These are phyloP conservation scores for Sporisorium graminicola DNA, from an alignment of 1,284 basidiomycete species.

Conservation along the genomic window DNA sequence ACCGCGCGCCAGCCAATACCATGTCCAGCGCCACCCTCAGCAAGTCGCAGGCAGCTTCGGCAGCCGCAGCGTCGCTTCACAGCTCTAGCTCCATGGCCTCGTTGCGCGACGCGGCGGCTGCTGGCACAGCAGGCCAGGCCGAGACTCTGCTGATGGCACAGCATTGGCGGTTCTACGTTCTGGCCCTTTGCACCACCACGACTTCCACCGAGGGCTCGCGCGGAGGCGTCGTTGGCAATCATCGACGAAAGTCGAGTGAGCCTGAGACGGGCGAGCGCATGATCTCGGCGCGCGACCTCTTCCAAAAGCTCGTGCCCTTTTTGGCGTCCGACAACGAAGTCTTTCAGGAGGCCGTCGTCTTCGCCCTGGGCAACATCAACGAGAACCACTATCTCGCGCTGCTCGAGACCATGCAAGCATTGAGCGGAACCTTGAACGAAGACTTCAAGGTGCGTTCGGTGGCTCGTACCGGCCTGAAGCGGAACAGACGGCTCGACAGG, in stretches of 20 bases:
- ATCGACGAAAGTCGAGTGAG: slow-evolving; percentile 80
- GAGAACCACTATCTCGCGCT: slow-evolving; percentile 82
- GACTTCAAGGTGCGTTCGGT: slow-evolving; percentile 74
- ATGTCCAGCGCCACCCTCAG: slow-evolving; percentile 27
- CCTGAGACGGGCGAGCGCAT: slow-evolving; percentile 75
- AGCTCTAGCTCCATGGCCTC: slow-evolving; percentile 39
- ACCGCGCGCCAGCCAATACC: slow-evolving; percentile 34
- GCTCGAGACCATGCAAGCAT: slow-evolving; percentile 83
- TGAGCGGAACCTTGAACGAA: slow-evolving; percentile 85
- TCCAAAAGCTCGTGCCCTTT: slow-evolving; percentile 86
- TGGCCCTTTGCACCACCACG: slow-evolving; percentile 81
- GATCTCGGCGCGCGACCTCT: slow-evolving; percentile 80
- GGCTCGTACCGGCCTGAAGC: slow-evolving; percentile 61
- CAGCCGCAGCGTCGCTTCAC: slow-evolving; percentile 31
- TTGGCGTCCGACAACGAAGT: slow-evolving; percentile 85
- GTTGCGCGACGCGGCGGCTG: slow-evolving; percentile 52
- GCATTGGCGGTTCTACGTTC: slow-evolving; percentile 90
- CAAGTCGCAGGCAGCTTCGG: slow-evolving; percentile 42
- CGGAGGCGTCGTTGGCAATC: slow-evolving; percentile 77
- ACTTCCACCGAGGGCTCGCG: slow-evolving; percentile 62
- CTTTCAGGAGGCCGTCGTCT: slow-evolving; percentile 86
- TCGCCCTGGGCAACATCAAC: slow-evolving; percentile 88
- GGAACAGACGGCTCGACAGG: slow-evolving; percentile 81
- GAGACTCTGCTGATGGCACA: slow-evolving; percentile 80
- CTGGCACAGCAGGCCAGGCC: slow-evolving; percentile 47